Base-by-base conservation (phyloP, 768 basidiomycete species). In the Megacollybia marginata region DNA sequence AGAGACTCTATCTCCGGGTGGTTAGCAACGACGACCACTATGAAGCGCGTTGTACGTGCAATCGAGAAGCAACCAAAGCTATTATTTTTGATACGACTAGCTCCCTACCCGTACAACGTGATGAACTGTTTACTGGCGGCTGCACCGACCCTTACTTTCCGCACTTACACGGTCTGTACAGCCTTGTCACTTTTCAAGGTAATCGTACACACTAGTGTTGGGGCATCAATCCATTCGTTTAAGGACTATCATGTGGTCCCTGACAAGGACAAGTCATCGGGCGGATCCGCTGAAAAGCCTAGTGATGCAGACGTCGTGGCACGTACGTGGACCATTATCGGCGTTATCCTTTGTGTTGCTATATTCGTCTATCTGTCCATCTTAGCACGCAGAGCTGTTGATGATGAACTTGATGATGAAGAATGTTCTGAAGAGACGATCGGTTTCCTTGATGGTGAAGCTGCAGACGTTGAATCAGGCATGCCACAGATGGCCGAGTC, bases 81-180 rank as follows among this genome's bases (percentile, higher is more conserved):
- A 5, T 80, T 96, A 16, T 92, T 95, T 71, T 80, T 95, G 52
- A 89, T 96, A 57, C 86, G 93, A 46, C 75, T 93, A 48, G 92
- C 88, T n/a, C 90, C 90, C 4, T 91, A 92, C 62, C 89, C 87
- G 0, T 91, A 88, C 71, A 95, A 95, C 69, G 88, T 95, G 59
- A 90, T 95, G 83, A 96, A 95, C 70, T 89, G 87, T 60, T 81
- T 96, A 44, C 78, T 96, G 44, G 92, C 93, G 8, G 88, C 90
- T 2, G 82, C 88, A n/a, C 83, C 84, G 32, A 81, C 85, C 6
- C 80, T 94, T 56, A 84, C 83, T 5, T 73, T 93, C 54, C 74
- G 74, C 54, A 90, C 88, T 20, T 92, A 92, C 70, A 79, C 82
- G 36, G 61, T 79, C 46, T 85, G 88, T 72, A 92, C 93, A 19